Percentiles rank a stretch among this genome's conserved stretches.
Evolutionary conservation across 306 rosid genomes (phyloP).

Genomic region (Gillenia trifoliata): DNA sequence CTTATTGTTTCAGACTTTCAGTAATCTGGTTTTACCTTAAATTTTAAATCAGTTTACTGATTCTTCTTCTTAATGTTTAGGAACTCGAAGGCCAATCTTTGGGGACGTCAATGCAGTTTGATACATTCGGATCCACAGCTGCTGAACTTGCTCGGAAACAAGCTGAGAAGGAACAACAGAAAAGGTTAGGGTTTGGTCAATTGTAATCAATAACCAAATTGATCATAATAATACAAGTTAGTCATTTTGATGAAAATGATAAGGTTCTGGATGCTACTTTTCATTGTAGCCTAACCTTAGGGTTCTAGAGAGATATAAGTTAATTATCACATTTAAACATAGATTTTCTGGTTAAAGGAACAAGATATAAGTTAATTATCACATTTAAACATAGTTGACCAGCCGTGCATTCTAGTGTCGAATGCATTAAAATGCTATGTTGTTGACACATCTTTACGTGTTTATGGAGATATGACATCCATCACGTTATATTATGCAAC

Average conservation of each 20-base stretch:
- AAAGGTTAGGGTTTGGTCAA: constrained; percentile 47
- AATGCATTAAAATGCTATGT: not conserved
- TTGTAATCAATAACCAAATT: not conserved
- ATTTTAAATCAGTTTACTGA: constrained; percentile 6
- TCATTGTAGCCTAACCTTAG: not conserved
- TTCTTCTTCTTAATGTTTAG: constrained; percentile 32
- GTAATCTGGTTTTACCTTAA: constrained; percentile 1
- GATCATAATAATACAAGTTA: not conserved
- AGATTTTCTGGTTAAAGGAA: not conserved
- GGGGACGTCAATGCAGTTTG: constrained; percentile 85
- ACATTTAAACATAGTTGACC: not conserved
- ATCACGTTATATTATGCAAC: not conserved
- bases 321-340: not conserved
- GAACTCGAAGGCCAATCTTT: constrained; percentile 77
- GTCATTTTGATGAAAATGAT: not conserved
- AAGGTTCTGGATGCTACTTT: not conserved
- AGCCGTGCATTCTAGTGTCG: not conserved
- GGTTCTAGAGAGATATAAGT: not conserved
- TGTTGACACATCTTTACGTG: not conserved
- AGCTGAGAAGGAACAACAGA: constrained; percentile 85
- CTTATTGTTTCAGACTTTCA: not conserved
- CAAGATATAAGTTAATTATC: not conserved
- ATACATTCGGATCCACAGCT: constrained; percentile 87
- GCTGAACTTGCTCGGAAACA: constrained; percentile 82
- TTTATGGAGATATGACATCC: not conserved